These are phyloP conservation scores for Diaporthe velutina DNA, from an alignment of 2,329 filamentous ascomycete genomes.

Conservation along the genomic window DNA sequence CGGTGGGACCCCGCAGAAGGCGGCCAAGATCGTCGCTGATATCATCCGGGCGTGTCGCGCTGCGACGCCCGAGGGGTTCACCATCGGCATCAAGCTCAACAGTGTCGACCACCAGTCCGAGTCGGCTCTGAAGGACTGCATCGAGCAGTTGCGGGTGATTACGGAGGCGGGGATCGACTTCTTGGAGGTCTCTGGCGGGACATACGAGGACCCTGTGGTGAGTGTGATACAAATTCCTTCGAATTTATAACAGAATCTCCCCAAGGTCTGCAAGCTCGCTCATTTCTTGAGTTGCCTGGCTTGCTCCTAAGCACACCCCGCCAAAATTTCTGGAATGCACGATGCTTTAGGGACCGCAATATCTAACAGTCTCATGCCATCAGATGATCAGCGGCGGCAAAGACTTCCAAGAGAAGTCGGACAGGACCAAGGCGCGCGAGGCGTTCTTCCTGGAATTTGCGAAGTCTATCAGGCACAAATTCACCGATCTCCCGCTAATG, in stretches of 20 bases:
- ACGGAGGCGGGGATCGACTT: conserved; percentile 70
- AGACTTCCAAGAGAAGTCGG: conserved; percentile 44
- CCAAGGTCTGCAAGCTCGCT: too few species aligned
- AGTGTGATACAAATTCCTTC: conserved; percentile 34
- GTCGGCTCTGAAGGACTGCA: conserved; percentile 61
- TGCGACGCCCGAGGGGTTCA: conserved; percentile 55
- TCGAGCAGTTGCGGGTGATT: conserved; percentile 70
- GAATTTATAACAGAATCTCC: background rate
- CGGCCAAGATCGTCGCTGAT: conserved; percentile 64
- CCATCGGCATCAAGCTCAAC: conserved; percentile 68
- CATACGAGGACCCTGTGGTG: conserved; percentile 66
- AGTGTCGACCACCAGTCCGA: conserved; percentile 67
- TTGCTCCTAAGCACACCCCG: background rate
- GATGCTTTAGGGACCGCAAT: too few species aligned
- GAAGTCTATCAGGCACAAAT: conserved; percentile 58
- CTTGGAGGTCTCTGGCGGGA: conserved; percentile 76
- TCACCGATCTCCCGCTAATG: conserved; percentile 62
- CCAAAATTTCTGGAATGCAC: background rate
- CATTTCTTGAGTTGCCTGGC: background rate
- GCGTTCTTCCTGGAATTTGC: conserved; percentile 79
- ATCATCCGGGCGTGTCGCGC: conserved; percentile 58
- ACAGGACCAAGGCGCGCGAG: conserved; percentile 67
- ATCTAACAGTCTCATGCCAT: background rate
- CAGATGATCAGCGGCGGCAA: conserved; percentile 52
- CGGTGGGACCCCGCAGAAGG: conserved; percentile 63